Evolutionary conservation across 1,284 basidiomycete species (phyloP).

Genomic region (Boletus mariae): DNA sequence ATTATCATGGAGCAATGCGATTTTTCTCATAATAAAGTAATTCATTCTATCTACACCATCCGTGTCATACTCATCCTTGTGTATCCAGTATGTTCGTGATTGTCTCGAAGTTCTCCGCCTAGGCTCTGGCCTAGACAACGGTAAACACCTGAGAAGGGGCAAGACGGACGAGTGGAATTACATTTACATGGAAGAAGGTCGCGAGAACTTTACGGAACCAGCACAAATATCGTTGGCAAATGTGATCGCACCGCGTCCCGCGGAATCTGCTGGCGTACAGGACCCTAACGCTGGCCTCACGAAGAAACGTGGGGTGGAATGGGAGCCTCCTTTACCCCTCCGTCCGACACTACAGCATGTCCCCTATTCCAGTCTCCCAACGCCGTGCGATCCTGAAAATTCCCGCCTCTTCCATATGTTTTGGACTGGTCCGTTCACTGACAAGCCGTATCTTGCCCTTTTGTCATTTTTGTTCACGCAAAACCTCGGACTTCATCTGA

Average conservation of each 20-base stretch:
- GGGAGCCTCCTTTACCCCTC: constrained; percentile 40
- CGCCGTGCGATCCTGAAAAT: constrained; percentile 60
- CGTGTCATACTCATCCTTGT: constrained; percentile 10
- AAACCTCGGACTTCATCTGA: constrained; percentile 61
- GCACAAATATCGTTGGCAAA: constrained; percentile 26
- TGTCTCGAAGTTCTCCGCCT: constrained; percentile 71
- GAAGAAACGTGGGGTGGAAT: constrained; percentile 44
- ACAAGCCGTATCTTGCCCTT: constrained; percentile 74
- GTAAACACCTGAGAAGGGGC: constrained; percentile 53
- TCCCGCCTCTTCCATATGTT: constrained; percentile 78
- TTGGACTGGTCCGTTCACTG: constrained; percentile 77
- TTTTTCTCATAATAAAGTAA: constrained; percentile 75
- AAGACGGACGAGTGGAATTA: constrained; percentile 63
- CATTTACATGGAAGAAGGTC: constrained; percentile 55
- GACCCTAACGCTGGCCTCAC: constrained; percentile 40
- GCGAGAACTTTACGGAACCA: constrained; percentile 38
- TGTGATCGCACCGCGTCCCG: constrained; percentile 28
- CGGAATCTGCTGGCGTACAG: constrained; percentile 26
- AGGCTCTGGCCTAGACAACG: constrained; percentile 63
- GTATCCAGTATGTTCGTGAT: constrained; percentile 67
- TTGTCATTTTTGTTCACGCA: constrained; percentile 76
- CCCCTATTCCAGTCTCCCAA: constrained; percentile 36
- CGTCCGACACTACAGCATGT: constrained; percentile 37
- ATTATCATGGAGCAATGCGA: constrained; percentile 86
- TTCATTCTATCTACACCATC: constrained; percentile 13